Evolutionary conservation across 345 rosid species (phyloP), one percentile per base, ranked within the genome.

Genomic region (Ailanthus altissimus): DNA sequence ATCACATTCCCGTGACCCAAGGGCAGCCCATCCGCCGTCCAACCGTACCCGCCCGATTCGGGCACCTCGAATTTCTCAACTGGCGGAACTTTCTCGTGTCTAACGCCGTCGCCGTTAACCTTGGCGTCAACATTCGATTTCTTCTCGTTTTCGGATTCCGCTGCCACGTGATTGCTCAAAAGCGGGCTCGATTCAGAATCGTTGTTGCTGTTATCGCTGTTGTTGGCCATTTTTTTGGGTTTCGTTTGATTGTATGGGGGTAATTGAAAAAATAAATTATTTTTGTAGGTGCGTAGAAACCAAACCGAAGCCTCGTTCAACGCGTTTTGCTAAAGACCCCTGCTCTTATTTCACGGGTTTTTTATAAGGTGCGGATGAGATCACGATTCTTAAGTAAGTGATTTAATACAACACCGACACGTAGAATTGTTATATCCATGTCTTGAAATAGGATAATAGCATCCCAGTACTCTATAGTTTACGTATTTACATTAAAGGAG

Each of bases 1-100:
- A 94, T 83, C 72, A 90, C 94, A 85, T 90, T 89, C n/a, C 91
- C 92, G 74, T 83, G 89, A 28, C 80, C 80, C 85, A 95, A 70
- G 36, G 97, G 97, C 76, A 92, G 67, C 61, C 99, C 99, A 77
- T 93, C 81, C 5, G 94, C 94, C 61, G 96, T 90, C 98, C 98
- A 93, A 0, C 90, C 90, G 83, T 75, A 82, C 25, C 56, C 89
- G 68, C 59, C 78, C 25, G 77, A 75, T 62, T 50, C 69, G 21
- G 58, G 18, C 16, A 16, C 58, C 74, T 65, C 38, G 3, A 62
- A 64, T 21, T 47, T 70, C 40, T 49, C 78, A 23, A 54, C 72
- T 14, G 42, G 61, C 40, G 81, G 76, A 73, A 58, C 79, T 43
- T 78, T 42, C 13, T 47, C 14, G 12, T n/a, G n/a, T n/a, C n/a